Percentiles rank a stretch among this genome's conserved stretches.
Conservation (phyloP, 495 filamentous ascomycete genomes). For the Aspergillus leporis region DNA sequence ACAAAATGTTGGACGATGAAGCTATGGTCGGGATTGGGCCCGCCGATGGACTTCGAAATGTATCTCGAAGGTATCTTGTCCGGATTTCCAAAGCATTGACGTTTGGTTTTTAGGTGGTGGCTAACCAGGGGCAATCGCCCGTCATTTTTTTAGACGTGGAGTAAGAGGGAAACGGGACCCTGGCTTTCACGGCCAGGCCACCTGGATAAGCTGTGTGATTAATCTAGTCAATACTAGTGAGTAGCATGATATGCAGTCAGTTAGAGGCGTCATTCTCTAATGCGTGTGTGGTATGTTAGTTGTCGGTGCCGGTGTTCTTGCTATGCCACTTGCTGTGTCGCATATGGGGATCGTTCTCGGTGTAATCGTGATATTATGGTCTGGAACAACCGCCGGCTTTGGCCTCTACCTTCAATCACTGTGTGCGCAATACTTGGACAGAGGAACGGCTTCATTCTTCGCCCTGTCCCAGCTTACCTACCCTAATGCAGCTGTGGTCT, state of each 20-base stretch:
- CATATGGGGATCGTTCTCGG: constrained; percentile 89
- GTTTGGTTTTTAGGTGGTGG: background rate
- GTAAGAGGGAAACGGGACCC: constrained; percentile 52
- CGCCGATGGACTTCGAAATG: constrained; percentile 22
- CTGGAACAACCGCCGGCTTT: constrained; percentile 82
- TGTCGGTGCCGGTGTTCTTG: constrained; percentile 88
- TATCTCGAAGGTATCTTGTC: constrained; percentile 35
- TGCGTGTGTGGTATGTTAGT: constrained; percentile 50
- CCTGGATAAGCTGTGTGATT: constrained; percentile 88
- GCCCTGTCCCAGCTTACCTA: constrained; percentile 94
- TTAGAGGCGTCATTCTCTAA: constrained; percentile 9
- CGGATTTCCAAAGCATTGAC: constrained; percentile 2
- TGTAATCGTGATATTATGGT: constrained; percentile 84
- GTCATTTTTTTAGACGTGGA: constrained; percentile 41
- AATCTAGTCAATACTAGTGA: constrained; percentile 90
- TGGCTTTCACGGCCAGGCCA: constrained; percentile 66
- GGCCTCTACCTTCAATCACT: constrained; percentile 92
- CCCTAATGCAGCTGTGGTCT: constrained; percentile 92
- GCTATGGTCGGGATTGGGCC: constrained; percentile 29
- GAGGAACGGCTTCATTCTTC: constrained; percentile 82
- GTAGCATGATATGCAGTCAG: constrained; percentile 14
- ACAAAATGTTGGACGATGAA: constrained; percentile 37
- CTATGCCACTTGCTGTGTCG: constrained; percentile 90
- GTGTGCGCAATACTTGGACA: constrained; percentile 88
- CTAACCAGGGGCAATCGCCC: constrained; percentile 18